Conservation (phyloP, 2,329 filamentous ascomycete species). For the Colletotrichum sp. region DNA sequence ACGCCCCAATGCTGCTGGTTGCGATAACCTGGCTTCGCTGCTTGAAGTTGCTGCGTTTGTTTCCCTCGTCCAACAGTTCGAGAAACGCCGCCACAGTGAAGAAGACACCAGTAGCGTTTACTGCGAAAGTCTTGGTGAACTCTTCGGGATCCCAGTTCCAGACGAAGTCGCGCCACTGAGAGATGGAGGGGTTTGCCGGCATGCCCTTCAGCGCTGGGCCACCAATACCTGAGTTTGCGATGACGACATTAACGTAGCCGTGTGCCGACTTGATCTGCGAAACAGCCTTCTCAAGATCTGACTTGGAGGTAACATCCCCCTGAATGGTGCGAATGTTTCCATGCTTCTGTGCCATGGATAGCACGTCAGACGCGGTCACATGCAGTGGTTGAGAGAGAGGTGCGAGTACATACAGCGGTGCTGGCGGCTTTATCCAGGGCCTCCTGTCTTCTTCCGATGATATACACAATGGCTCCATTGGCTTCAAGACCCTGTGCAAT, state of each 20-base stretch:
- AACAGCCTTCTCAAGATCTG: constrained; percentile 49
- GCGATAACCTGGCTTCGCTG: constrained; percentile 43
- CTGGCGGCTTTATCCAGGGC: constrained; percentile 43
- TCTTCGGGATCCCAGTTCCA: constrained; percentile 46
- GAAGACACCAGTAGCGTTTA: constrained; percentile 69
- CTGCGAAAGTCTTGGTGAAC: constrained; percentile 64
- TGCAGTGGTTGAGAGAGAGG: background rate
- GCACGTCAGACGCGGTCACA: background rate
- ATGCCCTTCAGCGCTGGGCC: constrained; percentile 30
- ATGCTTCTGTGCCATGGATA: background rate
- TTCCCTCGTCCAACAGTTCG: constrained; percentile 67
- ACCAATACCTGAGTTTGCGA: constrained; percentile 62
- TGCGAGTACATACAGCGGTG: constrained; percentile 26
- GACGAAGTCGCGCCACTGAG: background rate
- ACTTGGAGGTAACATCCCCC: constrained; percentile 42
- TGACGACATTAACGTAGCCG: constrained; percentile 62
- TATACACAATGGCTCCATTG: constrained; percentile 58
- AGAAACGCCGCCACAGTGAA: constrained; percentile 73
- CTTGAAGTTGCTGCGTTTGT: constrained; percentile 46
- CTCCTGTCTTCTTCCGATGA: constrained; percentile 53
- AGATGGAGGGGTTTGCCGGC: background rate
- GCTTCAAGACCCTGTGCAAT: constrained; percentile 52
- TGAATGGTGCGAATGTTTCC: constrained; percentile 26
- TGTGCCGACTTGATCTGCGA: constrained; percentile 44
- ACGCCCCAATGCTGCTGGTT: constrained; percentile 68